Conservation (phyloP, 2,329 filamentous ascomycete genomes). For the Calonectria leucothoes region DNA sequence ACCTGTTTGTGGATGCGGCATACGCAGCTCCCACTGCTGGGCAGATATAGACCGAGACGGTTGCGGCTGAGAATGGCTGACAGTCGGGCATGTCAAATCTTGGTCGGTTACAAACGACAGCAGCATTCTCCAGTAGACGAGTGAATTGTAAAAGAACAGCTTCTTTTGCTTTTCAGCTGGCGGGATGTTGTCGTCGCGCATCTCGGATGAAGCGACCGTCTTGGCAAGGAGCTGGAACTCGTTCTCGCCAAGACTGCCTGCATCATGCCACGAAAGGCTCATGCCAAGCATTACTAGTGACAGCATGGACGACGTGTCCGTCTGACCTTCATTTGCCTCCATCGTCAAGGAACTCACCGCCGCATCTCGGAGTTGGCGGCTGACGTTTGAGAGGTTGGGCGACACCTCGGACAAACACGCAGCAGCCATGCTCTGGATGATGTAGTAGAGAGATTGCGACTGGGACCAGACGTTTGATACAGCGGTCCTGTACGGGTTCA, state of each 20-base stretch:
- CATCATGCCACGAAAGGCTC: constrained; percentile 70
- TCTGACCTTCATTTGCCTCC: constrained; percentile 57
- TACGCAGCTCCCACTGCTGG: constrained; percentile 28
- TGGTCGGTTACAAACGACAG: constrained; percentile 40
- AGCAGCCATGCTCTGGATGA: constrained; percentile 73
- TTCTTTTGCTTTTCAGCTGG: constrained; percentile 36
- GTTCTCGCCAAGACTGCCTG: constrained; percentile 59
- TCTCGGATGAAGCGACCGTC: constrained; percentile 23
- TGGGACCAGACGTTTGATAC: constrained; percentile 68
- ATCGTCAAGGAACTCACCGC: constrained; percentile 62
- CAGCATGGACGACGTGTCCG: constrained; percentile 67
- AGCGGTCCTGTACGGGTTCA: constrained; percentile 71
- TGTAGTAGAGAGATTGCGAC: constrained; percentile 69
- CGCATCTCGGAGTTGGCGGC: constrained; percentile 57
- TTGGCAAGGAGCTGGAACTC: constrained; percentile 35
- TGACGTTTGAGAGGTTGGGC: constrained; percentile 60
- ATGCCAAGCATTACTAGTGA: constrained; percentile 69
- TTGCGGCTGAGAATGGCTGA: constrained; percentile 15
- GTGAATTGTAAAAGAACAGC: constrained; percentile 41
- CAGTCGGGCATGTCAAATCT: constrained; percentile 12
- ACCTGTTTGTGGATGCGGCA: constrained; percentile 44
- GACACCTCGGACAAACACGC: constrained; percentile 67
- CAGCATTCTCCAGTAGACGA: constrained; percentile 43
- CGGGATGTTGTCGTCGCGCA: background rate
- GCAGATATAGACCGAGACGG: constrained; percentile 22